These are phyloP conservation scores for Septoria linicola DNA, from an alignment of 2,329 filamentous ascomycete genomes.

Conservation along the genomic window DNA sequence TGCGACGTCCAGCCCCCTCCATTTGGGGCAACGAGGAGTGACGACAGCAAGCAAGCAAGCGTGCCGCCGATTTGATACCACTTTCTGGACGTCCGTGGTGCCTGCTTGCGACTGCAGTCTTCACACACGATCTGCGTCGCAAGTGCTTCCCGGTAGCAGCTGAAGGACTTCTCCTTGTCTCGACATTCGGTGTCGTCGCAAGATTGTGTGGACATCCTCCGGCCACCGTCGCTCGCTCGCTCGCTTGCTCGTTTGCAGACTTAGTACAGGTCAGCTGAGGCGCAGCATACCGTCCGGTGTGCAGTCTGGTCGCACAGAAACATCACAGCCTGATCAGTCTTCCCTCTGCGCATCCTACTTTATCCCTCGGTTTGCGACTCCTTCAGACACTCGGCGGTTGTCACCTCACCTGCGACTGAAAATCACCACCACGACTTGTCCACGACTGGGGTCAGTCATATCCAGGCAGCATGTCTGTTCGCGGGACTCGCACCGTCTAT, in stretches of 20 bases:
- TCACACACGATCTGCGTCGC: too few relatives aligned
- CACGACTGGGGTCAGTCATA: neutral
- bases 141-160: too few relatives aligned
- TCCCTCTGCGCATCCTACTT: neutral
- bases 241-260: slow-evolving; percentile 4
- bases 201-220: too few relatives aligned
- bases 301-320: neutral
- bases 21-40: neutral
- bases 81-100: neutral
- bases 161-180: neutral
- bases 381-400: neutral
- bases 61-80: neutral
- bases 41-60: too few relatives aligned
- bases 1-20: neutral
- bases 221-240: neutral
- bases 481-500: slow-evolving; percentile 40
- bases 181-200: neutral
- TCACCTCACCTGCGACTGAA: slow-evolving; percentile 3
- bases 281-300: slow-evolving; percentile 10
- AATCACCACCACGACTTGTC: neutral
- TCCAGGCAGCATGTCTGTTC: slow-evolving; percentile 39
- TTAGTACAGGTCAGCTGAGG: slow-evolving; percentile 15
- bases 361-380: too few relatives aligned
- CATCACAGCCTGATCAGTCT: slow-evolving; percentile 3
- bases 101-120: neutral